A percentile compares a stretch with the other conserved stretches of the same genome.
Evolutionary conservation across 331 rosid genomes (phyloP).

Genomic region (Quercus tomentella): DNA sequence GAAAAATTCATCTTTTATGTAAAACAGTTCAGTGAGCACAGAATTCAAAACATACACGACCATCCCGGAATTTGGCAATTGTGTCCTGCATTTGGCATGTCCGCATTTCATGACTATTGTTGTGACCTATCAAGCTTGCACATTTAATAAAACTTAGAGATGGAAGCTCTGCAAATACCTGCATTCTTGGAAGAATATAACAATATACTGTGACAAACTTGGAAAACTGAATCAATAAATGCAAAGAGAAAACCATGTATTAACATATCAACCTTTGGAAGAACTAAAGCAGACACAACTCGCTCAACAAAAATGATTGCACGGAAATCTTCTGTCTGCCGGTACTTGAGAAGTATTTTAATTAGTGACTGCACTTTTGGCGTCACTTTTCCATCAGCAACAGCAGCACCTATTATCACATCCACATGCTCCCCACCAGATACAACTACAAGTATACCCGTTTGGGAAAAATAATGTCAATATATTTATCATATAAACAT

Average conservation of each 20-base stretch:
- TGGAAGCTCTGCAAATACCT: constrained; percentile 96
- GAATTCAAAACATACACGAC: constrained; percentile 61
- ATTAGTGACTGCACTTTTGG: constrained; percentile 97
- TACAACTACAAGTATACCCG: constrained; percentile 47
- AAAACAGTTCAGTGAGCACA: constrained; percentile 8
- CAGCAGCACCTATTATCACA: constrained; percentile 95
- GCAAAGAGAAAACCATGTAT: not conserved
- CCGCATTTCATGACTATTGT: constrained; percentile 98
- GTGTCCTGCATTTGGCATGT: constrained; percentile 97
- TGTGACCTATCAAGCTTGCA: constrained; percentile 97
- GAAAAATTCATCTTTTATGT: not conserved
- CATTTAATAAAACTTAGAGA: constrained; percentile 85
- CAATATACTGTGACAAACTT: constrained; percentile 25
- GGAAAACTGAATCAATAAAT: constrained; percentile 23
- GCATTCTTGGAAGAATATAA: constrained; percentile 35
- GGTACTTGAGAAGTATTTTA: constrained; percentile 85
- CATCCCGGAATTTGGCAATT: constrained; percentile 89
- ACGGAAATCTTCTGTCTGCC: constrained; percentile 92
- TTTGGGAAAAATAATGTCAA: constrained; percentile 21
- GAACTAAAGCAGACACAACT: constrained; percentile 97
- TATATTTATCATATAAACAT: constrained; percentile 13
- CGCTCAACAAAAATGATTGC: constrained; percentile 99
- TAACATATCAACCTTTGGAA: constrained; percentile 74
- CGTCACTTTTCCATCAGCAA: constrained; percentile 98
- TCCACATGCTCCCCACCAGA: constrained; percentile 99